Base-by-base conservation (phyloP, 1,284 basidiomycete genomes). In the Irpex rosettiformis region DNA sequence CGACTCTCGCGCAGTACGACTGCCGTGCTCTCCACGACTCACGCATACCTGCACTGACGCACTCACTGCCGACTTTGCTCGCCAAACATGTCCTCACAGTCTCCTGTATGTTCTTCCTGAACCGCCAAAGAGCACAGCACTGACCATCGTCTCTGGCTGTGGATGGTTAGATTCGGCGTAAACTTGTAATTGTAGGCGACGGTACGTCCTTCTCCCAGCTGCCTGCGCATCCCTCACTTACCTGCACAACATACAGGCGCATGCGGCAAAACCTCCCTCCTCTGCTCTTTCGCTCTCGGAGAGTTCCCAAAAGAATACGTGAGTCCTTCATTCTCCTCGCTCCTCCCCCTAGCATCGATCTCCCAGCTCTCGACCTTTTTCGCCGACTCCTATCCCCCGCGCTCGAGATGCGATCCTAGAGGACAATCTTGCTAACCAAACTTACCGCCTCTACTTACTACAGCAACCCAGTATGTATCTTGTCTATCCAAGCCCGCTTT, bases 281-380 rank as follows among this genome's bases (percentile, higher is more conserved):
- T 94, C 42, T 92, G 88, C 69, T 92, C 93, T 22, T 98, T 98
- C 74, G 94, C 94, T 4, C 85, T 98, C 42, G 96, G 96, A 61
- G 93, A 98, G 76, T 98, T 99, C 69, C 96, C 96, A 48, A 94
- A 94, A 75, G 91, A 94, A 87, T 97, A 98, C 72, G 95, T 93
- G 72, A 68, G 88, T 83, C 55, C 53, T n/a, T 55, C 40, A 54
- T 58, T 62, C 58, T 52, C 58, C 48, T 11, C 22, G 8, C 11
- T 49, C 13, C 27, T n/a, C 48, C 24, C 24, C 10, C 48, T 49
- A 13, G 11, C 43, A 10, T 8, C 18, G 8, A 8, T 16, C 30
- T 37, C 30, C 16, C 16, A 8, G 10, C 30, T 37, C 30, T 16
- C 3, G 10, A 37, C 30, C 30, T 16, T 37, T 16, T 16, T 37